Evolutionary conservation across 2,329 filamentous ascomycete species (phyloP).

Genomic region (Ophiocordyceps unilateralis): DNA sequence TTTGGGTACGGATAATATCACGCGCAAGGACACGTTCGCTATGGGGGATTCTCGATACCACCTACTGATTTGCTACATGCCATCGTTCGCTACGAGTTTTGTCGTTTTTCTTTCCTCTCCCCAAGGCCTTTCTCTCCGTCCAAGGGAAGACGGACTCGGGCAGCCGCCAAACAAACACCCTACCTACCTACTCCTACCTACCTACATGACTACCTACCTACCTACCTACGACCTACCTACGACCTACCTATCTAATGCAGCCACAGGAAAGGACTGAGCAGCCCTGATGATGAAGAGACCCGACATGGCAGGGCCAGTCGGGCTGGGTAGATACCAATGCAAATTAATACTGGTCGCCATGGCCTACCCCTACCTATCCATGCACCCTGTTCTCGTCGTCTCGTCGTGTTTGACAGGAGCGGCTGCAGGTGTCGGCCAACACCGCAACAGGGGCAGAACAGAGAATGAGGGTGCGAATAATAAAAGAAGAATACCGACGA

Average conservation of each 20-base stretch:
- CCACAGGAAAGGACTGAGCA: neutral
- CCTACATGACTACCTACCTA: no score
- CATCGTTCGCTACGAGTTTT: constrained; percentile 1
- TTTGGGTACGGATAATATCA: constrained; percentile 6
- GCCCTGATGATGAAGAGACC: constrained; percentile 7
- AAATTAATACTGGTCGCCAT: neutral
- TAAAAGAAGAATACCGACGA: neutral
- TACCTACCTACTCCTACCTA: no score
- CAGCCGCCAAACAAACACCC: neutral
- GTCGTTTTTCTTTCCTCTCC: neutral
- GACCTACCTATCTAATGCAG: neutral
- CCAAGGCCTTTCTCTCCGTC: neutral
- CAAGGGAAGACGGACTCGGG: neutral
- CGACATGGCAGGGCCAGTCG: constrained; percentile 1
- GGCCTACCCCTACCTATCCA: no score
- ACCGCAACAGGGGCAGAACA: no score
- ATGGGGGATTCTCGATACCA: constrained; percentile 9
- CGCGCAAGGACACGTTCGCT: constrained; percentile 8
- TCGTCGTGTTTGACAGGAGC: no score
- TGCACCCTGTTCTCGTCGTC: no score
- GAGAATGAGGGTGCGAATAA: neutral
- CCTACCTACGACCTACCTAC: no score
- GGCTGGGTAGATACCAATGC: constrained; percentile 2
- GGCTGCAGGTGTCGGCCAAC: no score
- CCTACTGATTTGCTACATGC: neutral